Evolutionary conservation across 306 rosid species (phyloP).

Genomic region (Medicago lupulina): DNA sequence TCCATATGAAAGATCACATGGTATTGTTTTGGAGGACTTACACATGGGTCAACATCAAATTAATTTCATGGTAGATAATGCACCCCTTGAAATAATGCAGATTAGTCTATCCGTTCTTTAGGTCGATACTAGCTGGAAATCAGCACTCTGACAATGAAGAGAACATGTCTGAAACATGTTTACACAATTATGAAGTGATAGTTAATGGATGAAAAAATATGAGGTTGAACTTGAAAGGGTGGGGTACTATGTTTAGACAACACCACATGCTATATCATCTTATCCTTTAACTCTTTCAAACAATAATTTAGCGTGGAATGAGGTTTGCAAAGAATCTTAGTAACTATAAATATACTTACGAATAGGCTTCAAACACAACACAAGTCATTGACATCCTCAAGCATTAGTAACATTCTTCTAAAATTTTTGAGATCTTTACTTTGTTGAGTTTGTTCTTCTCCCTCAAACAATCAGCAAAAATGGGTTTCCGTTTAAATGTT

Average conservation of each 20-base stretch:
- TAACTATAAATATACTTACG: background rate
- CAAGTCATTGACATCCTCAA: background rate
- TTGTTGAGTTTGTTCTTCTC: background rate
- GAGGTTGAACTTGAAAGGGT: background rate
- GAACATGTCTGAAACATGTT: constrained; percentile 39
- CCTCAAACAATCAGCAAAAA: constrained; percentile 4
- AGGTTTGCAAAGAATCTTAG: background rate
- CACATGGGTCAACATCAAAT: background rate
- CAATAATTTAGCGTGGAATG: background rate
- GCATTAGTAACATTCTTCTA: background rate
- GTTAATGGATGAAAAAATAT: constrained; percentile 20
- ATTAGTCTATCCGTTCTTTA: too few relatives aligned
- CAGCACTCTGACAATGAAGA: background rate
- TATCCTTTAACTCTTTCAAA: background rate
- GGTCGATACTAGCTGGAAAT: background rate
- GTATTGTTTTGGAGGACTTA: constrained; percentile 27
- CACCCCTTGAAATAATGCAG: too few relatives aligned
- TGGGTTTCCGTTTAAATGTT: constrained; percentile 4
- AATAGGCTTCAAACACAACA: background rate
- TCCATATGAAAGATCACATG: constrained; percentile 44
- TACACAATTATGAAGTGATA: background rate
- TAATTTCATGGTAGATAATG: too few relatives aligned
- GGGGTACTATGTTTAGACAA: background rate
- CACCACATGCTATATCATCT: background rate
- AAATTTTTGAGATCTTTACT: background rate